Evolutionary conservation across 495 filamentous ascomycete genomes (phyloP).

Genomic region (Xylaria longipes): DNA sequence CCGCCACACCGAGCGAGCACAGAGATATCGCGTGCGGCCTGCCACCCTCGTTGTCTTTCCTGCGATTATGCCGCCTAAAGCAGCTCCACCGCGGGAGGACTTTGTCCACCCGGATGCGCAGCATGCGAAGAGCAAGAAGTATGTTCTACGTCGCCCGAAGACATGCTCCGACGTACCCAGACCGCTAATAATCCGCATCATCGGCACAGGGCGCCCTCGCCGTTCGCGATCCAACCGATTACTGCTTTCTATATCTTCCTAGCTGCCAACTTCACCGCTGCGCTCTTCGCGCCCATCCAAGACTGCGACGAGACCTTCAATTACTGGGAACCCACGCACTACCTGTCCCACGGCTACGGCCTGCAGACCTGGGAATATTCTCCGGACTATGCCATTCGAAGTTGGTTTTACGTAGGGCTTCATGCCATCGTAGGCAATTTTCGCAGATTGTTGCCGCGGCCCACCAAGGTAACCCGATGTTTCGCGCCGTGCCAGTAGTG

Average conservation of each 20-base stretch:
- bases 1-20: too few species aligned
- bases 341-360: slow-evolving; percentile 89
- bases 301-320: slow-evolving; percentile 99
- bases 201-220: slow-evolving; percentile 53
- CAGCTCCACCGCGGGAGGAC: slow-evolving; percentile 31
- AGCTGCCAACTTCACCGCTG: slow-evolving; percentile 73
- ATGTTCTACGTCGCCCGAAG: not conserved
- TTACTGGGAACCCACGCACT: slow-evolving; percentile 98
- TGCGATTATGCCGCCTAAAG: slow-evolving; percentile 43
- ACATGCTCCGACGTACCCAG: not conserved
- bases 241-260: slow-evolving; percentile 80
- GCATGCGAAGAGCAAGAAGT: slow-evolving; percentile 55
- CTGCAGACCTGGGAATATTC: slow-evolving; percentile 99
- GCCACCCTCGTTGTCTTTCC: not conserved
- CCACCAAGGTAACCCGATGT: slow-evolving; percentile 53
- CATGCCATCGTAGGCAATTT: slow-evolving; percentile 76
- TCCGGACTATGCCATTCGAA: slow-evolving; percentile 91
- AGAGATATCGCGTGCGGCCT: not conserved
- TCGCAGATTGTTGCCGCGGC: slow-evolving; percentile 65
- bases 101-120: slow-evolving; percentile 53
- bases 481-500: not conserved
- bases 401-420: slow-evolving; percentile 90
- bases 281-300: slow-evolving; percentile 88
- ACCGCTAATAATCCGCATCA: slow-evolving; percentile 29
- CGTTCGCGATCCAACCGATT: slow-evolving; percentile 73